A percentile compares a stretch with the other conserved stretches of the same genome.
Conservation (phyloP, 805 yeast genomes). For the Wickerhamiella nectarea region DNA sequence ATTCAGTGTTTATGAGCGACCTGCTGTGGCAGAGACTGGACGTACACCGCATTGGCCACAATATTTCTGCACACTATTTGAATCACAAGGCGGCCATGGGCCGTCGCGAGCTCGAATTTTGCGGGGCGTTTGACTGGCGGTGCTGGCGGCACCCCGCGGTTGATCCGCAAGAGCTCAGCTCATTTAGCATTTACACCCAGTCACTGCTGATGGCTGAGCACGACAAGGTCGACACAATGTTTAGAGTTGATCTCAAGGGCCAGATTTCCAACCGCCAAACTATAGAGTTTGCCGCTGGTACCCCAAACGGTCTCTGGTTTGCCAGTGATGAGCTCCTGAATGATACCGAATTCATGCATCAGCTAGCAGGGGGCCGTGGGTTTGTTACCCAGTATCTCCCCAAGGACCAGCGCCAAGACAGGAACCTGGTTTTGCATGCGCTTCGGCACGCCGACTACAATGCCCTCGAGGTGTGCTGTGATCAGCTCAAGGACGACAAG, state of each 20-base stretch:
- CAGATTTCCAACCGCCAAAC: neutral
- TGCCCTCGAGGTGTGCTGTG: neutral
- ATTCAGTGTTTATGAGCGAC: conserved; percentile 1
- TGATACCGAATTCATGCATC: neutral
- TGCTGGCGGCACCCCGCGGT: neutral
- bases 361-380: neutral
- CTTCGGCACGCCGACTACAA: neutral
- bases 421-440: neutral
- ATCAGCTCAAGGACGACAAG: neutral
- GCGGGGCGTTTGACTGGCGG: neutral
- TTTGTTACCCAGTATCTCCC: neutral
- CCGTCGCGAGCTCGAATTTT: neutral
- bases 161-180: neutral
- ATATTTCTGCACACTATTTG: neutral
- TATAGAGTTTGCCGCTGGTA: neutral
- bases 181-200: neutral
- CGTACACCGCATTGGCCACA: neutral
- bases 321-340: neutral
- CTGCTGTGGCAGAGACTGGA: neutral
- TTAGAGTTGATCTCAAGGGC: neutral
- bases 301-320: neutral
- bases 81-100: neutral
- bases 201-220: neutral
- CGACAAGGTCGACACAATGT: neutral
- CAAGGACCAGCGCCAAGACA: neutral